A percentile compares a stretch with the other conserved stretches of the same genome.
These are phyloP conservation scores for Lepidopterella palustris DNA, from an alignment of 495 filamentous ascomycete species.

Conservation along the genomic window DNA sequence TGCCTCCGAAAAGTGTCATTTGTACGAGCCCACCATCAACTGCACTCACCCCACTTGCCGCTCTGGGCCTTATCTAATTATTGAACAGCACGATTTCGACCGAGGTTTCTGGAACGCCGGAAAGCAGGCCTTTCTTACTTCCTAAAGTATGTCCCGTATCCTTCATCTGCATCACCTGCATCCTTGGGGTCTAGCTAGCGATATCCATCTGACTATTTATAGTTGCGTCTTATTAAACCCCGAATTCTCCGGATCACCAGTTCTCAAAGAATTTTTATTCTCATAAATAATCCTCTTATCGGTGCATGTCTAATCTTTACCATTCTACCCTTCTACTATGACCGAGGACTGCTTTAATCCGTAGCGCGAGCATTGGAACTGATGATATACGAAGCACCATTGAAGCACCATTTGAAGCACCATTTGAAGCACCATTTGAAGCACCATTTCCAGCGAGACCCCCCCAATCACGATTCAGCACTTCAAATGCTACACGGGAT, in stretches of 20 bases:
- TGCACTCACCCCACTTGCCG: conserved; percentile 15
- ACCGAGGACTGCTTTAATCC: too few species aligned
- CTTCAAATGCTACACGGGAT: too few species aligned
- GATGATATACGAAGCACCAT: too few species aligned
- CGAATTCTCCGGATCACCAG: conserved; percentile 59
- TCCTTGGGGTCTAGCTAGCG: conserved; percentile 20
- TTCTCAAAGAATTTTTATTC: conserved; percentile 68
- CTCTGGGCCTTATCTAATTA: conserved; percentile 17
- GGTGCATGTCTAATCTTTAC: not conserved
- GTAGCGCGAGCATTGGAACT: too few species aligned
- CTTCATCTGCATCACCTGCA: not conserved
- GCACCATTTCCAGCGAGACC: too few species aligned
- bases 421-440: too few species aligned
- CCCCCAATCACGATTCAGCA: too few species aligned
- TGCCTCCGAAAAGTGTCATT: conserved; percentile 65
- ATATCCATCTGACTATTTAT: conserved; percentile 18
- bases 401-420: too few species aligned
- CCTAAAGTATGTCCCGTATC: conserved; percentile 52
- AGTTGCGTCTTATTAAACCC: conserved; percentile 64
- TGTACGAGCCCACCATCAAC: conserved; percentile 40
- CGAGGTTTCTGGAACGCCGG: conserved; percentile 60
- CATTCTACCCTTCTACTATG: too few species aligned
- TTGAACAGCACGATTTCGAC: conserved; percentile 54
- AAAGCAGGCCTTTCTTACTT: conserved; percentile 63
- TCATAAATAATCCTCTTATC: conserved; percentile 9